A percentile compares a stretch with the other conserved stretches of the same genome.
Evolutionary conservation across 495 filamentous ascomycete genomes (phyloP).

Genomic region (Talaromyces ruber): DNA sequence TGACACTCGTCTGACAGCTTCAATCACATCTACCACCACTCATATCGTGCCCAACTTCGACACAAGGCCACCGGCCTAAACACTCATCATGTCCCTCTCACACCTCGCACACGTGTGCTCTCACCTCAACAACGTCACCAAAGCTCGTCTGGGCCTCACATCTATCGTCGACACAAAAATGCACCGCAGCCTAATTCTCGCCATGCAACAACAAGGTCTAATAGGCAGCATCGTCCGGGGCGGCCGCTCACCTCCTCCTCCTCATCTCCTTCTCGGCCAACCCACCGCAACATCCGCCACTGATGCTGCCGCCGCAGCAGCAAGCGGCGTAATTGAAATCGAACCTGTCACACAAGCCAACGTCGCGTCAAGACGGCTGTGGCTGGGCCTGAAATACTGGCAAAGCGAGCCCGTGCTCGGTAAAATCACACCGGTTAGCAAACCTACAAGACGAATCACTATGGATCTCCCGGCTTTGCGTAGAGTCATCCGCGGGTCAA

Average conservation of each 20-base stretch:
- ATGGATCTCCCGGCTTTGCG: conserved; percentile 52
- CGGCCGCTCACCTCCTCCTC: conserved; percentile 55
- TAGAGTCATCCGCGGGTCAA: conserved; percentile 56
- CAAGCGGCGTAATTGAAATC: neutral
- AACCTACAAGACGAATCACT: conserved; percentile 64
- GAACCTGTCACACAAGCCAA: conserved; percentile 70
- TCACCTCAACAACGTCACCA: conserved; percentile 89
- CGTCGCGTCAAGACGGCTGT: conserved; percentile 67
- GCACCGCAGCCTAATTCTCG: conserved; percentile 65
- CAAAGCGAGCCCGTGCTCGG: conserved; percentile 76
- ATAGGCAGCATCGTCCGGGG: conserved; percentile 74
- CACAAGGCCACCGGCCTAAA: neutral
- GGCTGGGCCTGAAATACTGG: conserved; percentile 93
- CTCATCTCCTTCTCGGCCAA: conserved; percentile 40
- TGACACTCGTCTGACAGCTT: neutral
- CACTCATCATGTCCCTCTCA: conserved; percentile 71
- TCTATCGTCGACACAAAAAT: conserved; percentile 76
- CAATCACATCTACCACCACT: neutral
- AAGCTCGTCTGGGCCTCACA: conserved; percentile 77
- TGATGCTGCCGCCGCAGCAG: conserved; percentile 10
- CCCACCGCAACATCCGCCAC: conserved; percentile 26
- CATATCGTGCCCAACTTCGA: neutral
- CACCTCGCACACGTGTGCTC: conserved; percentile 75
- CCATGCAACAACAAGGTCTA: conserved; percentile 76
- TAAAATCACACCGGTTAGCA: conserved; percentile 60